Evolutionary conservation across 2,329 filamentous ascomycete species (phyloP), one percentile per base, ranked within the genome.

Genomic region (Diplodia seriata): DNA sequence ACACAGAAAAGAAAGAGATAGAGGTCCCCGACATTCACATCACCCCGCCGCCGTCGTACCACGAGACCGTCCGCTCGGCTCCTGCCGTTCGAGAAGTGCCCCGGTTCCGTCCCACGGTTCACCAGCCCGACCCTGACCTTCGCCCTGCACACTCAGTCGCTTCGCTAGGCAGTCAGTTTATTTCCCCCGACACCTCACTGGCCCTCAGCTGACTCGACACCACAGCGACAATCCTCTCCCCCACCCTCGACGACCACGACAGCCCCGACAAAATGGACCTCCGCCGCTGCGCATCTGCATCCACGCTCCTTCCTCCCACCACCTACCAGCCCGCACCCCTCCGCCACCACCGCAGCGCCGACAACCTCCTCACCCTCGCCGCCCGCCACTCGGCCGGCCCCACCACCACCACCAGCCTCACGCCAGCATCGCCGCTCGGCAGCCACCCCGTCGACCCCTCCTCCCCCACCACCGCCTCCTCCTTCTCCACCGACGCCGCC

Each of bases 311-410:
- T 1, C 36, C 38, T 7, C 38, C 12, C 56, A 18, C 56, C 26
- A n/a, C 54, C 15, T 26, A 23, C 55, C 55, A 36, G 3, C 18
- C 20, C 23, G 11, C 43, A 18, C 33, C 54, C n/a, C 33, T 38
- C 9, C 54, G 54, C 31, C 54, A 36, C 54, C 18, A 20, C 54
- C 15, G n/a, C 54, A 56, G 54, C 33, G 54, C 54, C 54, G 54
- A 56, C n/a, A 36, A 56, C 54, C 31, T 56, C 18, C 40, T 15
- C 36, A 7, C 5, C 8, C 49, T n/a, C 29, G 31, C 29, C 33
- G 23, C 55, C 55, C 55, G 9, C 9, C 14, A 5, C 55, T 20
- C 36, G 12, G 18, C 36, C 55, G 29, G 29, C 55, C 38, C 33
- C 11, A 9, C 56, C 38, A 7, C n/a, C n/a, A 14, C 38, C 38